A percentile compares a stretch with the other conserved stretches of the same genome.
phyloP scores from a whole-genome alignment of 164 flowering plant species.

The Vitis amurensis region DNA sequence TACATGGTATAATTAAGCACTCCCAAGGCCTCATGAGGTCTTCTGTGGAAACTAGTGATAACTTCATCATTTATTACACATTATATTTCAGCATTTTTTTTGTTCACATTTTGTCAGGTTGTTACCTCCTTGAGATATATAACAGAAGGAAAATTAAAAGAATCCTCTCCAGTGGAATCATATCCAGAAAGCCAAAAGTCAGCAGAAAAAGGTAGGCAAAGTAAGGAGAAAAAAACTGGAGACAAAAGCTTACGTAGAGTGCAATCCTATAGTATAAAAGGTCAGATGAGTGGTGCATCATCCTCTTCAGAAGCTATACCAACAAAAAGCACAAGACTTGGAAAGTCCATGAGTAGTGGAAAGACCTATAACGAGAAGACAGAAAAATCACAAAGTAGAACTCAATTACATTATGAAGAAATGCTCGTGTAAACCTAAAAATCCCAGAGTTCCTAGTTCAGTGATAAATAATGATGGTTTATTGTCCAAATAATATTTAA shows the following conservation, averaged over 20 bases:
- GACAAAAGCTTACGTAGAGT: neutral
- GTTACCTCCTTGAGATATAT: conserved; percentile 5
- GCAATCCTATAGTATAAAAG: neutral
- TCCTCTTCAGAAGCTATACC: neutral
- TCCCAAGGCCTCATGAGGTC: neutral
- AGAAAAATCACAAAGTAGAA: neutral
- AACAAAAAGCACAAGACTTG: conserved; percentile 5
- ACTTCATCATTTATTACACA: neutral
- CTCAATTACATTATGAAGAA: conserved; percentile 1
- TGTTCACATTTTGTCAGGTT: conserved; percentile 4
- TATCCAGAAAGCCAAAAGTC: neutral
- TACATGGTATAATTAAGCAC: neutral
- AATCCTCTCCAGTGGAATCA: neutral
- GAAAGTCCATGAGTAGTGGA: neutral
- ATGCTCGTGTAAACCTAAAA: neutral
- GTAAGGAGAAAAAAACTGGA: neutral
- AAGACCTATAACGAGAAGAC: neutral
- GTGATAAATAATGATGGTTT: no score
- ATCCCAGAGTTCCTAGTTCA: no score
- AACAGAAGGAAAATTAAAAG: neutral
- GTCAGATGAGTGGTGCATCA: neutral
- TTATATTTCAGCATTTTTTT: neutral
- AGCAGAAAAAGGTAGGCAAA: neutral
- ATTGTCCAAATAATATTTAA: no score
- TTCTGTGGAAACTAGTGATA: neutral